These are phyloP conservation scores for Euphrasia confusa DNA, from an alignment of 257 asterid genomes.

Conservation along the genomic window DNA sequence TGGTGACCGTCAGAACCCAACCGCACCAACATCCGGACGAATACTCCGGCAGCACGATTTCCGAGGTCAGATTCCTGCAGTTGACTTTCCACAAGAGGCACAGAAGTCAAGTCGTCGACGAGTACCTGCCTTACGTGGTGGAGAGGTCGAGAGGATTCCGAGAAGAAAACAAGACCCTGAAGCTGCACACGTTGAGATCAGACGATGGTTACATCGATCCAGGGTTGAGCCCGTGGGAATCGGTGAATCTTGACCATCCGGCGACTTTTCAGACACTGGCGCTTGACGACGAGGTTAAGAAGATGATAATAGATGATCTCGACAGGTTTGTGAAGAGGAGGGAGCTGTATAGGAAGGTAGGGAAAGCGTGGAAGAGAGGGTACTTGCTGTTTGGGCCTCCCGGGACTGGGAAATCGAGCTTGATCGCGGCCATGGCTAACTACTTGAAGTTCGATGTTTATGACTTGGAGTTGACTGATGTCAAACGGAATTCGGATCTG, in stretches of 20 bases:
- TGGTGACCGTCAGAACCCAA: slow-evolving; percentile 17
- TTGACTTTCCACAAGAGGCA: slow-evolving; percentile 37
- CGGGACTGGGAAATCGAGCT: slow-evolving; percentile 78
- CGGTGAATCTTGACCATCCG: slow-evolving; percentile 60
- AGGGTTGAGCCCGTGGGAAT: slow-evolving; percentile 26
- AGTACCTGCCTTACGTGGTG: slow-evolving; percentile 46
- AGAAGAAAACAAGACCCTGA: slow-evolving; percentile 32
- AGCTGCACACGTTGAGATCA: slow-evolving; percentile 27
- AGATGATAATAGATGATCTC: slow-evolving; percentile 39
- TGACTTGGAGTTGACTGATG: slow-evolving; percentile 57
- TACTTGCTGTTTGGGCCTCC: slow-evolving; percentile 78
- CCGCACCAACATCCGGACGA: background rate
- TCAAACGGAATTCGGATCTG: slow-evolving; percentile 40
- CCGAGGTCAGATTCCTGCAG: slow-evolving; percentile 26
- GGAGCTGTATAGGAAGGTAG: slow-evolving; percentile 49
- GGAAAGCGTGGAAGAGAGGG: slow-evolving; percentile 83
- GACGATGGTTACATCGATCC: slow-evolving; percentile 18
- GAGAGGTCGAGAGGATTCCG: slow-evolving; percentile 29
- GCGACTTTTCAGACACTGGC: slow-evolving; percentile 57
- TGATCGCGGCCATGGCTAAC: slow-evolving; percentile 80
- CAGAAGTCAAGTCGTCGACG: slow-evolving; percentile 26
- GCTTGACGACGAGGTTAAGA: slow-evolving; percentile 39
- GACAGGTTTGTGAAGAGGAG: slow-evolving; percentile 46
- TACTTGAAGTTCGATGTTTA: slow-evolving; percentile 59
- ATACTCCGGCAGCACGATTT: too few species aligned